Evolutionary conservation across 1,139 yeast species (phyloP), one percentile per base, ranked within the genome.

Genomic region (Pichia sp.): DNA sequence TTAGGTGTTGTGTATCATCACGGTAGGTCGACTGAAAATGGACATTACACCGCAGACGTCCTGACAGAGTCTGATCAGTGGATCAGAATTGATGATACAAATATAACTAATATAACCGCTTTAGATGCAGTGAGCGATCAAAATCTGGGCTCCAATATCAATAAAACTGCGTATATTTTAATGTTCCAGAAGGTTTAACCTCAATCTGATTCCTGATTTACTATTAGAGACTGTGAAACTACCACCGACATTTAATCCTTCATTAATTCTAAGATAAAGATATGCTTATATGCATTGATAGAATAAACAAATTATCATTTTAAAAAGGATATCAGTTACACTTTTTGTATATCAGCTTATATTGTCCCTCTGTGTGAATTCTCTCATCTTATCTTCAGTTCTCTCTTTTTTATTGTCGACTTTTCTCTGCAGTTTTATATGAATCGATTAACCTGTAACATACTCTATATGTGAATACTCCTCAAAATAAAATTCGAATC

Each of bases 1-100:
- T 81, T 79, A 49, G 97, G 96, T 23, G 96, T 92, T 42, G 95
- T 93, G 26, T 93, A 93, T 70, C 99, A 93, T 70, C 98, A 93
- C 70, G 99, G 99, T 19, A 74, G 82, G 50, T 81, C 90, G 53
- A 87, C 97, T 0, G 93, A 90, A 61, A 95, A 95, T 44, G 99
- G 99, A 2, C 99, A 93, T 70, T 93, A 93, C 72, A 93, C 99
- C 0, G 87, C 87, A 53, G 98, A 93, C 70, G 90, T 90, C 10
- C 72, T 78, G 52, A 72, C 79, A 53, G 74, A 77, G 44, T 71
- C 71, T 30, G 72, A 72, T 36, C 78, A 79, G 56, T 93, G 99
- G 99, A 80, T 85, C 57, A 80, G 93, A 61, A 87, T 92, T 54
- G 98, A 93, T 70, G 99, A 93, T 70, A 87, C 90, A 1, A 77